Evolutionary conservation across 768 basidiomycete species (phyloP).

Genomic region (Termitomyces sp.): DNA sequence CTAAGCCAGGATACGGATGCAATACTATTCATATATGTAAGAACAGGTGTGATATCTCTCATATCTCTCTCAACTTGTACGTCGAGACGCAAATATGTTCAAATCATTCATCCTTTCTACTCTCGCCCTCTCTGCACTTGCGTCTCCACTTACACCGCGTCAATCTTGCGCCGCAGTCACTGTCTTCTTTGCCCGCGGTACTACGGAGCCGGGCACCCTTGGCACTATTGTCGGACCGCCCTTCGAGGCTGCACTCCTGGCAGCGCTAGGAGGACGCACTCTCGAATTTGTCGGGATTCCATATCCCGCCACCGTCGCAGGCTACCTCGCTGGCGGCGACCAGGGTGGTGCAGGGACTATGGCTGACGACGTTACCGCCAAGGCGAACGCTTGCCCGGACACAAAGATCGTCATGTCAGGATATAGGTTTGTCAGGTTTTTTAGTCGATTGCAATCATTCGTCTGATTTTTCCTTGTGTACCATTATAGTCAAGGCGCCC

Average conservation of each 20-base stretch:
- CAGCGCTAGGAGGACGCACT: constrained; percentile 23
- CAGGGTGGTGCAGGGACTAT: constrained; percentile 29
- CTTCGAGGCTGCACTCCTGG: constrained; percentile 26
- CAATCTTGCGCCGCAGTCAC: constrained; percentile 28
- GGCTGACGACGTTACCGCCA: constrained; percentile 26
- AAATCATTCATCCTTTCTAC: constrained; percentile 11
- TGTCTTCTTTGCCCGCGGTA: constrained; percentile 36
- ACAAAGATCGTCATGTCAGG: constrained; percentile 32
- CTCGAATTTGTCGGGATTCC: constrained; percentile 33
- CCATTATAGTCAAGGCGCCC: constrained; percentile 25
- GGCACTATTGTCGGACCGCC: constrained; percentile 35
- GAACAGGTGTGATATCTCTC: no score
- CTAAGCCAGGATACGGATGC: no score
- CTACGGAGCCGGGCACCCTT: constrained; percentile 27
- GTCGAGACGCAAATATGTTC: constrained; percentile 18
- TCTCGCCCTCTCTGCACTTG: constrained; percentile 17
- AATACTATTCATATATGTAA: no score
- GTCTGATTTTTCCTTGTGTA: background rate
- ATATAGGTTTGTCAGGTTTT: no score
- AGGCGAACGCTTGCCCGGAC: constrained; percentile 25
- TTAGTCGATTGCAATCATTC: no score
- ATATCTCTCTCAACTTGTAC: no score
- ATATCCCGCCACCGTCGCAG: constrained; percentile 31
- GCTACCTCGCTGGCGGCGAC: constrained; percentile 36
- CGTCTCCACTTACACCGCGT: constrained; percentile 16